Evolutionary conservation across 208 protist genomes (phyloP).

Genomic region (Endotrypanum monterogeii): DNA sequence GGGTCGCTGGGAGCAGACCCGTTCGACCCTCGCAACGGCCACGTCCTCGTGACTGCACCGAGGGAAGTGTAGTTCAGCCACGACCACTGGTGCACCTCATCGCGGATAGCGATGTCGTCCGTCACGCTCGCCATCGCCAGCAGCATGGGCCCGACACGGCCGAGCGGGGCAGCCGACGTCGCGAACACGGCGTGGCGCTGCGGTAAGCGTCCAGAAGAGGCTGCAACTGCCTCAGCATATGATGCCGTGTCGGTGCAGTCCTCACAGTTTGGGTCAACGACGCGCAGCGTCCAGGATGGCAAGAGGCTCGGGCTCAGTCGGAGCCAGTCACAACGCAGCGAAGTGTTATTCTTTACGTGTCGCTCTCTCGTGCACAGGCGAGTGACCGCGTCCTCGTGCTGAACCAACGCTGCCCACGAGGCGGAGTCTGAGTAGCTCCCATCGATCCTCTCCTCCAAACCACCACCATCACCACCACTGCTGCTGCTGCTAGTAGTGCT

Average conservation of each 20-base stretch:
- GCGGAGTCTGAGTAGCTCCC: neutral
- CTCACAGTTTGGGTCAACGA: constrained; percentile 3
- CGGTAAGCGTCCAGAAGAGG: neutral
- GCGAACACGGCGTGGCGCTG: constrained; percentile 10
- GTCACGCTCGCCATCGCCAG: constrained; percentile 26
- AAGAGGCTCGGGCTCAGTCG: neutral
- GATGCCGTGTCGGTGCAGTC: constrained; percentile 8
- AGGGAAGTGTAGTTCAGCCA: constrained; percentile 5
- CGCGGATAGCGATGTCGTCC: constrained; percentile 16
- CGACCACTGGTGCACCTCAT: constrained; percentile 14
- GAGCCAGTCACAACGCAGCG: no score
- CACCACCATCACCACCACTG: neutral
- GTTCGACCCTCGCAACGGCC: neutral
- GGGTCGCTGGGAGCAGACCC: neutral
- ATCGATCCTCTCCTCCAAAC: neutral
- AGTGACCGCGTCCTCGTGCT: neutral
- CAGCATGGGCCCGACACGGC: constrained; percentile 19
- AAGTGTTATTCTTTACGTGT: no score
- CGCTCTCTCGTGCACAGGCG: neutral
- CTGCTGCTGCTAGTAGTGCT: no score
- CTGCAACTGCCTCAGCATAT: neutral
- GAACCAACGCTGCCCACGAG: constrained; percentile 5
- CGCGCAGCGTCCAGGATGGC: constrained; percentile 20
- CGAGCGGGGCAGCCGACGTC: constrained; percentile 10
- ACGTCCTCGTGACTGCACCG: neutral